Evolutionary conservation across 169 alveolate species (phyloP).

Genomic region (Plasmodium vinckei): DNA sequence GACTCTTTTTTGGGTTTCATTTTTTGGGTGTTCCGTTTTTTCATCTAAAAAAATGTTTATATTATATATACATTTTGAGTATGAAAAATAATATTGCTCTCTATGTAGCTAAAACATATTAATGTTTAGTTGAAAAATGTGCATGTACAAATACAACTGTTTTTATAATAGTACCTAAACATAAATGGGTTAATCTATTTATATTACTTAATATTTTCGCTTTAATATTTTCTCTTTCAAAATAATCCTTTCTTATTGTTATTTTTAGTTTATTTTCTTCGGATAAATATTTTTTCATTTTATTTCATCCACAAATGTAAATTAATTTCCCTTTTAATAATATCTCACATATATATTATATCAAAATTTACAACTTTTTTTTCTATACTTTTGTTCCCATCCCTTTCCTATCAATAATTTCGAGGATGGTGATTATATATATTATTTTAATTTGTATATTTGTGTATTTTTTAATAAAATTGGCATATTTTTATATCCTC

Average conservation of each 20-base stretch:
- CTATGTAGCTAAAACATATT: too few species aligned
- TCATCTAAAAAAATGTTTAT: slow-evolving; percentile 3
- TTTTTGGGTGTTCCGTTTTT: neutral
- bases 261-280: slow-evolving; percentile 54
- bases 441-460: too few species aligned
- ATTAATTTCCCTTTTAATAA: neutral
- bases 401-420: too few species aligned
- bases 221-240: slow-evolving; percentile 47
- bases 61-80: too few species aligned
- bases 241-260: slow-evolving; percentile 59
- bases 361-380: too few species aligned
- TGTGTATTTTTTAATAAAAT: too few species aligned
- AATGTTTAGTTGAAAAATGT: neutral
- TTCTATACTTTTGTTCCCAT: too few species aligned
- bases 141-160: neutral
- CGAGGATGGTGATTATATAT: too few species aligned
- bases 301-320: neutral
- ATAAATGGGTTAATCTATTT: slow-evolving; percentile 52
- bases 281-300: slow-evolving; percentile 46
- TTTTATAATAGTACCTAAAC: slow-evolving; percentile 22
- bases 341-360: neutral
- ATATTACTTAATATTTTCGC: slow-evolving; percentile 60
- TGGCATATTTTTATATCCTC: too few species aligned
- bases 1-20: neutral
- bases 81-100: too few species aligned